These are phyloP conservation scores for Dalbergia oliveri DNA, from an alignment of 306 rosid species.

Conservation along the genomic window DNA sequence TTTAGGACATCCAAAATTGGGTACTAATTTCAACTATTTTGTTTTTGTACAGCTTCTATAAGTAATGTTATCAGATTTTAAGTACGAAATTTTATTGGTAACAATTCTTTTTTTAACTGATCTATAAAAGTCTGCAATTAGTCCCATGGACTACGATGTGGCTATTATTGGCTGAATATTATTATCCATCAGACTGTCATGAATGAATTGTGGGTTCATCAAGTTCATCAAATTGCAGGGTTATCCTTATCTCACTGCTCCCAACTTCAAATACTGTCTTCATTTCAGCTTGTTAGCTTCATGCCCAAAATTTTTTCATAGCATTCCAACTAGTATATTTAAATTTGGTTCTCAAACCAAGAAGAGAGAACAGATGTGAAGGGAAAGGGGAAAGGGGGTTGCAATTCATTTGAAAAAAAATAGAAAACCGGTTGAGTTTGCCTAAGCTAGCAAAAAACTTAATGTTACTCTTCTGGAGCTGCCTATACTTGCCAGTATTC, in stretches of 20 bases:
- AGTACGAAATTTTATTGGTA: background rate
- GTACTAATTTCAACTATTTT: background rate
- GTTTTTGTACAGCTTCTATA: background rate
- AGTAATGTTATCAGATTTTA: background rate
- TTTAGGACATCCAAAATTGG: background rate
- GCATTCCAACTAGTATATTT: background rate
- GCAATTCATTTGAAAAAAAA: constrained; percentile 1
- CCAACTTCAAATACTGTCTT: constrained; percentile 1
- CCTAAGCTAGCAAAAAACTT: constrained; percentile 1
- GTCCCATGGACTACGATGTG: background rate
- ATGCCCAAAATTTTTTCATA: background rate
- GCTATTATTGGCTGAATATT: background rate
- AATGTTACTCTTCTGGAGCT: background rate
- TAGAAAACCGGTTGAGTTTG: background rate
- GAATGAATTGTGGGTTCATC: background rate
- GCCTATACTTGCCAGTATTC: background rate
- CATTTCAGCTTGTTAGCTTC: background rate
- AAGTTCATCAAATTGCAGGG: background rate
- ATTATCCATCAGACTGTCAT: constrained; percentile 1
- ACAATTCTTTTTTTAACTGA: too few relatives aligned
- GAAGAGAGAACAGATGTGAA: background rate
- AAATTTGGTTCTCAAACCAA: background rate
- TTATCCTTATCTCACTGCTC: background rate
- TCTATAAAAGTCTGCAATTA: too few relatives aligned
- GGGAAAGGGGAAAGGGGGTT: background rate